These are phyloP conservation scores for Zygosaccharomyces sapae DNA, from an alignment of 1,139 yeast species.

Conservation along the genomic window DNA sequence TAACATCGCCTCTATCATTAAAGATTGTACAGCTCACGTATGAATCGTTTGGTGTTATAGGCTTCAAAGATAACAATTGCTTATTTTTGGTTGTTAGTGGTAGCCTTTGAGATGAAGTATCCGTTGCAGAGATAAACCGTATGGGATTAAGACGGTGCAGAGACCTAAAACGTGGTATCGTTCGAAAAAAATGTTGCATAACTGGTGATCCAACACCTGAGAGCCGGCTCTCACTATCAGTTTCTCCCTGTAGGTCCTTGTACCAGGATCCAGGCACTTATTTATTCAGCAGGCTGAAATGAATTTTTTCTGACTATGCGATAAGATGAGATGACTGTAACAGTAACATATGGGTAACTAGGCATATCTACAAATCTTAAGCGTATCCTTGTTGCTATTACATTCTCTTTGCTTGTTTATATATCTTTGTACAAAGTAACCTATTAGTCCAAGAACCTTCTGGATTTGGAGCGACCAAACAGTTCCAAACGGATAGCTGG, in stretches of 20 bases:
- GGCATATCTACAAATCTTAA: too few relatives aligned
- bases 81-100: constrained; percentile 11
- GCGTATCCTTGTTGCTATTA: neutral
- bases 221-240: constrained; percentile 3
- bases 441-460: constrained; percentile 81
- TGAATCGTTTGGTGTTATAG: constrained; percentile 55
- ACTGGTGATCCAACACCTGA: neutral
- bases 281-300: neutral
- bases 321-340: neutral
- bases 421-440: constrained; percentile 1
- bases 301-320: neutral
- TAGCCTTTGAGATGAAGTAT: neutral
- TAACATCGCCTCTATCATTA: constrained; percentile 66
- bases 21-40: constrained; percentile 74
- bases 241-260: neutral
- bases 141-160: neutral
- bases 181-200: constrained; percentile 1
- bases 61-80: constrained; percentile 40
- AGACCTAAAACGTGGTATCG: neutral
- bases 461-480: constrained; percentile 80
- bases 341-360: too few relatives aligned
- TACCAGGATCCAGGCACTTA: neutral
- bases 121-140: neutral
- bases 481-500: constrained; percentile 90
- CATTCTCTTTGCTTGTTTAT: neutral